Conservation (phyloP, 768 basidiomycete species). For the Fibroporia radiculosa region DNA sequence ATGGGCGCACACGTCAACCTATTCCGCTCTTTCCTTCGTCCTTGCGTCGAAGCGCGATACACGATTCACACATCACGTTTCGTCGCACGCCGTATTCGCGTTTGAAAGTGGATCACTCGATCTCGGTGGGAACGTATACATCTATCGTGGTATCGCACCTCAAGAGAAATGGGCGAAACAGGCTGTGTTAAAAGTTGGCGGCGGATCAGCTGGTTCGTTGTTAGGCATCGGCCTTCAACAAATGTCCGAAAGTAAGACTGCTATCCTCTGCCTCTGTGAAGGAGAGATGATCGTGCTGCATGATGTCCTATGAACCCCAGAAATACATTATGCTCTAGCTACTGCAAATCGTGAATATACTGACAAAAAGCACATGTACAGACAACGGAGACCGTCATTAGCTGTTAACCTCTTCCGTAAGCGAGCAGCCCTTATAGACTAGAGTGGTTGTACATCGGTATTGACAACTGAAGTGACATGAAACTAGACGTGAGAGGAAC, state of each 20-base stretch:
- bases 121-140: conserved; percentile 77
- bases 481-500: background rate
- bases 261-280: conserved; percentile 72
- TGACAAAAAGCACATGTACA: background rate
- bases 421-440: background rate
- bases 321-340: background rate
- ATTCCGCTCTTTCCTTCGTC: conserved; percentile 87
- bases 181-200: conserved; percentile 68
- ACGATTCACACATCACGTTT: conserved; percentile 75
- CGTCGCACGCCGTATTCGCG: conserved; percentile 53
- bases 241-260: conserved; percentile 18
- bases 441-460: conserved; percentile 4
- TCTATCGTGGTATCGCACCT: conserved; percentile 56
- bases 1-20: conserved; percentile 81
- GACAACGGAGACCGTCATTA: background rate
- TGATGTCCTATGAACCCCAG: conserved; percentile 21
- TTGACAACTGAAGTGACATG: conserved; percentile 2
- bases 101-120: conserved; percentile 72
- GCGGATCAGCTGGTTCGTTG: conserved; percentile 63
- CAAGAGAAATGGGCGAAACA: conserved; percentile 68
- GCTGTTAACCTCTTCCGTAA: no score
- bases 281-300: conserved; percentile 59
- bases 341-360: background rate
- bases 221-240: conserved; percentile 62
- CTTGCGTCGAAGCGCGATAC: conserved; percentile 88